Base-by-base conservation (phyloP, 768 basidiomycete species). In the Dacryopinax spathularia region DNA sequence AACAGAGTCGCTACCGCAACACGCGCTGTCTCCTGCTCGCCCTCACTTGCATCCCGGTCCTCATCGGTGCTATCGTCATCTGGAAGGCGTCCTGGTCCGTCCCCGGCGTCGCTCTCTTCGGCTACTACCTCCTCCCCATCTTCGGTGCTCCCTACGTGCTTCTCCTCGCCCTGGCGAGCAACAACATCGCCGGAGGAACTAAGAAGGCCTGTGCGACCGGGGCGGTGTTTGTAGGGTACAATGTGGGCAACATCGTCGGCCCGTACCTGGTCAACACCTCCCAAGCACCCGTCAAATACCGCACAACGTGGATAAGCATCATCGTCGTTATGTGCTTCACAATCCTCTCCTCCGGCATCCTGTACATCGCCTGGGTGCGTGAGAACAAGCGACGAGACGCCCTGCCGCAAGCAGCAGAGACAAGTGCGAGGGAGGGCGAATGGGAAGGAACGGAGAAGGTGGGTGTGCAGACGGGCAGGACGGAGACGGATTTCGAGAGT, bases 101-200 rank as follows among this genome's bases (percentile, higher is more conserved):
- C 27, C 66, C 69, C 0, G 74, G 70, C 2, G 67, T 71, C 1
- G 73, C 75, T 0, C 56, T 75, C 31, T 72, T 74, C 33, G 74
- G 73, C 1, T 75, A 71, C 62, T 75, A 72, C 63, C 70, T 68
- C 60, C 69, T 65, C 63, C 72, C 69, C 34, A 68, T 66, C 13
- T 75, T 76, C 62, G 75, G 75, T 10, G 70, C 74, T 1, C 75
- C 72, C 35, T 75, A 75, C 63, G 75, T 75, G 20, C 70, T 75
- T 10, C 68, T 75, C 27, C 66, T 71, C 34, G 66, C 70, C 1
- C 63, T 69, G 22, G 62, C 67, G 1, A 63, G 73, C 5, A 66
- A 71, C 34, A 77, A 77, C 65, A 67, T 72, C 7, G 68, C 71
- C 0, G 75, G 75, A 9, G 63, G 70, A 1, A 76, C 75, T 15